Conservation (phyloP, 164 flowering plant species). For the Litsea cubeba region DNA sequence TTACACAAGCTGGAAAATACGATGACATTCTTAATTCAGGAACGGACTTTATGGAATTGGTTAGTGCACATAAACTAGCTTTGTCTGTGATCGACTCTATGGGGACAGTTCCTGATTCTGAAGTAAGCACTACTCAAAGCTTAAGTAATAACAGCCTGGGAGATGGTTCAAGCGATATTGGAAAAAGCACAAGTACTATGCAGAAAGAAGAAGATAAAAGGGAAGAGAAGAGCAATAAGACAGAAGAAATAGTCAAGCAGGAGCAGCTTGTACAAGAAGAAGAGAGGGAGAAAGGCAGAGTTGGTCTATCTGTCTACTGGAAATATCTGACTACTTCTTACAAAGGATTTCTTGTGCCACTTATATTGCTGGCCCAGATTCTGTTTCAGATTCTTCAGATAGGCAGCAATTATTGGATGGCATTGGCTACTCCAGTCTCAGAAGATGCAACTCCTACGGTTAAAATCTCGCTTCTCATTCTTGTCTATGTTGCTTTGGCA, state of each 20-base stretch:
- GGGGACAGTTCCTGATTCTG: too few relatives aligned
- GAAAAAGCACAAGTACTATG: constrained; percentile 1
- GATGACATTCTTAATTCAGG: constrained; percentile 53
- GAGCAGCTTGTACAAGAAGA: constrained; percentile 87
- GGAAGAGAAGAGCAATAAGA: constrained; percentile 22
- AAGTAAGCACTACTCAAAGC: neutral
- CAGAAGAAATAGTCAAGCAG: constrained; percentile 31
- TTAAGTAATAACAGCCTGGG: constrained; percentile 6
- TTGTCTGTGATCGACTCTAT: constrained; percentile 31
- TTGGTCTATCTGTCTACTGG: constrained; percentile 77
- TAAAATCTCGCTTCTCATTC: constrained; percentile 31
- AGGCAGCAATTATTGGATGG: constrained; percentile 97
- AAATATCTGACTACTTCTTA: constrained; percentile 63
- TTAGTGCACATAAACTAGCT: constrained; percentile 66
- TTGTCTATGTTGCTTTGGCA: constrained; percentile 65
- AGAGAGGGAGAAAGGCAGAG: constrained; percentile 88
- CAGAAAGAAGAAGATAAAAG: constrained; percentile 12
- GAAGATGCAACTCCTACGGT: constrained; percentile 43
- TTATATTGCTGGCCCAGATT: constrained; percentile 51
- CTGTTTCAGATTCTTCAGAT: constrained; percentile 73
- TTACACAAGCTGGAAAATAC: constrained; percentile 71
- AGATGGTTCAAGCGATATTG: constrained; percentile 2
- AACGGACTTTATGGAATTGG: constrained; percentile 73
- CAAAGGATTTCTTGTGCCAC: constrained; percentile 73
- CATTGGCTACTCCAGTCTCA: constrained; percentile 80